Percentiles rank a stretch among this genome's conserved stretches.
Conservation (phyloP, 108 stramenopile species). For the Skeletonema potamos region DNA sequence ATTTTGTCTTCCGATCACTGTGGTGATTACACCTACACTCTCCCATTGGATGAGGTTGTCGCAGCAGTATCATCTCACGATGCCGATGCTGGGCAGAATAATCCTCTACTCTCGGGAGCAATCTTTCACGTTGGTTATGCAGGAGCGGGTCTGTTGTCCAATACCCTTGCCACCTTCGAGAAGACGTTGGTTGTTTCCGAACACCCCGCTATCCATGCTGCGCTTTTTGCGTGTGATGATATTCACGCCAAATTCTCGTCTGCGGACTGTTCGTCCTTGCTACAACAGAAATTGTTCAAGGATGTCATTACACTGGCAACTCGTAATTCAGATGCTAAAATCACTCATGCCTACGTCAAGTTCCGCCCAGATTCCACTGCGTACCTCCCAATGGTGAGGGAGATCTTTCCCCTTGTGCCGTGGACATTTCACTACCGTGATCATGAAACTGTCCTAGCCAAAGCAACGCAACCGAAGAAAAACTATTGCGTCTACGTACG, state of each 20-base stretch:
- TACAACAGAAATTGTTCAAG: not conserved
- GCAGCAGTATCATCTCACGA: not conserved
- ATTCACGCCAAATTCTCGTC: not conserved
- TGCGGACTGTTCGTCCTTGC: not conserved
- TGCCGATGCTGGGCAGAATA: not conserved
- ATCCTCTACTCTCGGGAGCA: slow-evolving; percentile 2
- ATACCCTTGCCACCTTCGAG: slow-evolving; percentile 2
- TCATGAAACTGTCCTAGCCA: slow-evolving; percentile 6
- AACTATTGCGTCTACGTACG: not conserved
- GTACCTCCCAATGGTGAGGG: slow-evolving; percentile 3
- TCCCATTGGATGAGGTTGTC: slow-evolving; percentile 4
- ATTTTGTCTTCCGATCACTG: slow-evolving; percentile 13
- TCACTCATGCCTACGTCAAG: slow-evolving; percentile 8
- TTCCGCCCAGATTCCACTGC: not conserved
- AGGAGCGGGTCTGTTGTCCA: slow-evolving; percentile 4
- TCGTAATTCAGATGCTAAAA: not conserved
- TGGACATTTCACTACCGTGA: slow-evolving; percentile 13
- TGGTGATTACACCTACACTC: slow-evolving; percentile 7
- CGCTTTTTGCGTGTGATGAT: slow-evolving; percentile 5
- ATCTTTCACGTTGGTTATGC: slow-evolving; percentile 8
- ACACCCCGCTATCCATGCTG: slow-evolving; percentile 8
- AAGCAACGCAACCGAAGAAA: not conserved
- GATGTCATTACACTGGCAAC: slow-evolving; percentile 3
- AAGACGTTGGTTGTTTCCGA: not conserved
- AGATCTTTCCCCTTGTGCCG: not conserved